Conservation (phyloP, 352 stramenopile species). For the Blastocystis sp. region DNA sequence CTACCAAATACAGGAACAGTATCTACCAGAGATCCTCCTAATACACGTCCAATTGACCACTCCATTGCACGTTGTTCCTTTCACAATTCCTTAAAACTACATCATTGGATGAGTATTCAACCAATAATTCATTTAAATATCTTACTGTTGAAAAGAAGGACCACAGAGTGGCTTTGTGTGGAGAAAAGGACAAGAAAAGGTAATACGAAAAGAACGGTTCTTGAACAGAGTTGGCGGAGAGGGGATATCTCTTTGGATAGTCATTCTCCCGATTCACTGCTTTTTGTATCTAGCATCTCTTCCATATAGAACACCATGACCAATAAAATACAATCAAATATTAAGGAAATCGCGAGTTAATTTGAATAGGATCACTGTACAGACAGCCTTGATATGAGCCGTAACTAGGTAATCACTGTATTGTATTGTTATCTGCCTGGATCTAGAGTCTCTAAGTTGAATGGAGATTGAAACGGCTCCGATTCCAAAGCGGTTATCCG, state of each 20-base stretch:
- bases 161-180: background rate
- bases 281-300: background rate
- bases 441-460: background rate
- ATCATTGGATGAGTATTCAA: no score
- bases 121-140: no score
- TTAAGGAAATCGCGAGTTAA: background rate
- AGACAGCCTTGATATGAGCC: background rate
- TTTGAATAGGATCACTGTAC: background rate
- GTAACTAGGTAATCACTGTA: background rate
- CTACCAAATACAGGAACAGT: background rate
- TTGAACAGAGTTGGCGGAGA: background rate
- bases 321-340: no score
- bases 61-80: background rate
- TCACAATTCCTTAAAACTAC: background rate
- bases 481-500: constrained; percentile 46
- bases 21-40: constrained; percentile 30
- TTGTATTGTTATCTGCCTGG: background rate
- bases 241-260: background rate
- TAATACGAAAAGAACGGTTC: constrained; percentile 1
- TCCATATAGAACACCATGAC: no score
- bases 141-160: background rate
- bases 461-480: constrained; percentile 57
- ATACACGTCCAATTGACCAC: constrained; percentile 55
- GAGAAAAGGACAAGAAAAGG: background rate
- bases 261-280: background rate